These are phyloP conservation scores for Neoscytalidium dimidiatum DNA, from an alignment of 2,329 filamentous ascomycete species.

Conservation along the genomic window DNA sequence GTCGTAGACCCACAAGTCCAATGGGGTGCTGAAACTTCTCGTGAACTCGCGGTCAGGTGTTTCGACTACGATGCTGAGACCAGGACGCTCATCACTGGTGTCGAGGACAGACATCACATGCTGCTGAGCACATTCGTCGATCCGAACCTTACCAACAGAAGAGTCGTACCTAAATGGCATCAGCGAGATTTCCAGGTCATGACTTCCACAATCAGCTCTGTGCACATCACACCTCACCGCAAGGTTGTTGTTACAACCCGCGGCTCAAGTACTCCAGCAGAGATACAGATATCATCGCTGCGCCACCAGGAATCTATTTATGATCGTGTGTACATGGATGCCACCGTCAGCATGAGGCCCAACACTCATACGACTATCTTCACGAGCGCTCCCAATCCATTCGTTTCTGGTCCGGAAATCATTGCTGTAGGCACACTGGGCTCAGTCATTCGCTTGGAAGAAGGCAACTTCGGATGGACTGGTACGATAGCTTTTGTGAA, in stretches of 20 bases:
- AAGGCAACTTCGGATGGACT: background rate
- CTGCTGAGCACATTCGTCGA: slow-evolving; percentile 16
- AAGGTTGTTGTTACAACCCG: slow-evolving; percentile 8
- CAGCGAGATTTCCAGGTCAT: background rate
- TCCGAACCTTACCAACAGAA: background rate
- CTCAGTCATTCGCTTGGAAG: slow-evolving; percentile 1
- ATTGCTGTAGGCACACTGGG: slow-evolving; percentile 6
- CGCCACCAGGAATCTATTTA: background rate
- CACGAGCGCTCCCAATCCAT: slow-evolving; percentile 1
- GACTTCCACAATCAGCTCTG: slow-evolving; percentile 7
- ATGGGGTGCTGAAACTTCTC: background rate
- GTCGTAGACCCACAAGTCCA: background rate
- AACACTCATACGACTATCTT: background rate
- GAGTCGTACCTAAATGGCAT: slow-evolving; percentile 7
- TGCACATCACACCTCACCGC: slow-evolving; percentile 6
- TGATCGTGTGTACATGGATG: slow-evolving; percentile 9
- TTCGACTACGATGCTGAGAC: slow-evolving; percentile 17
- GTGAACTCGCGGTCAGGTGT: background rate
- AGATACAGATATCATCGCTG: slow-evolving; percentile 11
- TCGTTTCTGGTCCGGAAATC: background rate
- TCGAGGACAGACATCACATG: background rate
- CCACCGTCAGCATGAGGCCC: background rate
- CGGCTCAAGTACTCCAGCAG: background rate
- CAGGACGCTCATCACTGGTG: slow-evolving; percentile 9
- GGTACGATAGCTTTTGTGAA: slow-evolving; percentile 3